Conservation (phyloP, 208 protist genomes). For the Endotrypanum monterogeii region DNA sequence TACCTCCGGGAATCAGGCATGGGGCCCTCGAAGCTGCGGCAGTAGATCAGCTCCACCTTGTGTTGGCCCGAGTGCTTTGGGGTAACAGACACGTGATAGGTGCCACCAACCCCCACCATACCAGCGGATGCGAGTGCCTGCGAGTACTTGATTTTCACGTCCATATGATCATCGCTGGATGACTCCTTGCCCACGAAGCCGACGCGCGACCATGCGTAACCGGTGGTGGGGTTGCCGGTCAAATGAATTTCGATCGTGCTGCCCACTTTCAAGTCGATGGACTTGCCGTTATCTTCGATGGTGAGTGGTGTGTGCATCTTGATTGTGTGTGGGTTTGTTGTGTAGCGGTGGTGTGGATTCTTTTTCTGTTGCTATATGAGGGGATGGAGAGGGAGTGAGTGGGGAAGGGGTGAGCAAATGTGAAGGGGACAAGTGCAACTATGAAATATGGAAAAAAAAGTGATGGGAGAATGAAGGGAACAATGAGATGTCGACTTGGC, state of each 20-base stretch:
- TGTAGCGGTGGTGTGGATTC: background rate
- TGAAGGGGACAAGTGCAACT: too few species aligned
- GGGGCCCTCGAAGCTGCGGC: conserved; percentile 38
- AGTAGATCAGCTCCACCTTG: conserved; percentile 52
- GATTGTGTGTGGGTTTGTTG: background rate
- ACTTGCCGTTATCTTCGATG: conserved; percentile 31
- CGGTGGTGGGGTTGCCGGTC: conserved; percentile 68
- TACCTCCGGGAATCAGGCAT: conserved; percentile 34
- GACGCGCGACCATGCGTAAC: conserved; percentile 58
- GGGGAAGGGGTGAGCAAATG: background rate
- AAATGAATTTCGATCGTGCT: conserved; percentile 40
- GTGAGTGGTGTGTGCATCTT: conserved; percentile 19
- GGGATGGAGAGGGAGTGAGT: background rate
- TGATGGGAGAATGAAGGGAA: too few species aligned
- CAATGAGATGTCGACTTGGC: too few species aligned
- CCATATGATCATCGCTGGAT: conserved; percentile 31
- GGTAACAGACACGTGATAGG: conserved; percentile 43
- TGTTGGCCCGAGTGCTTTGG: conserved; percentile 34
- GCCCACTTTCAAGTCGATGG: conserved; percentile 24
- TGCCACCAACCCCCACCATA: conserved; percentile 48
- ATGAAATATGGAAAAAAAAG: too few species aligned
- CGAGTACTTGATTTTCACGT: conserved; percentile 20
- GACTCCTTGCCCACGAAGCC: conserved; percentile 22
- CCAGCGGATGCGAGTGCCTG: background rate
- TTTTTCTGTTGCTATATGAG: background rate